Base-by-base conservation (phyloP, 352 stramenopile species). In the Globisporangium megalacanthum region DNA sequence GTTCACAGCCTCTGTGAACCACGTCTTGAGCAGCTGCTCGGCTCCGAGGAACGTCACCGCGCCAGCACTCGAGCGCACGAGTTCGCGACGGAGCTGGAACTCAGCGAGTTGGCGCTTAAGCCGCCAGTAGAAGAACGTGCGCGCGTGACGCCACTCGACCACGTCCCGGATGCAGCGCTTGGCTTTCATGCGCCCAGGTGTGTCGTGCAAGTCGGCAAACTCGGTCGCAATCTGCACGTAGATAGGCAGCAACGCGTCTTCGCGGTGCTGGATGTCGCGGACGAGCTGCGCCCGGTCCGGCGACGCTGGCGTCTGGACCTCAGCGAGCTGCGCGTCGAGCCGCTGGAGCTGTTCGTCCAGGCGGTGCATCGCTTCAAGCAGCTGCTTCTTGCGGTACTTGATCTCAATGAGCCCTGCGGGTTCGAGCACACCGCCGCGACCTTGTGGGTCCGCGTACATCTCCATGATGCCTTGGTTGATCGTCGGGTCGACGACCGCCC, bases 401-500 rank as follows among this genome's bases (percentile, higher is more conserved):
- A 99, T 99, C 72, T 93, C 95, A 39, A 98, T 98, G 52, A 95
- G 65, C 65, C 97, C 98, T 50, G 98, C 97, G 7, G 98, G 96
- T 78, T 99, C 98, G 10, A 99, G 80, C 39, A 99, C 97, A 66
- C 97, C 97, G 70, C 97, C 98, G 46, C 96, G 84, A 45, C 94
- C 92, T 36, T 78, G 83, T 36, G 88, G 76, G 61, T 97, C 91
- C 25, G 97, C 96, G 81, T 99, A 99, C 97, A 99, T 99, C 83
- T 99, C 98, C 97, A 99, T 99, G 56, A 99, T 95, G 56, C 94
- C 90, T 20, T 96, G 72, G 76, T 99, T 99, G 79, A 99, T 99
- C 19, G 97, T 99, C 41, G 94, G 86, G 88, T 99, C 98, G 13
- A 99, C 93, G 14, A 99, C 97, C 37, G 99, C 97, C 97, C 97